Evolutionary conservation across 2,329 filamentous ascomycete species (phyloP), one percentile per base, ranked within the genome.

Genomic region (Penicillium sp.): DNA sequence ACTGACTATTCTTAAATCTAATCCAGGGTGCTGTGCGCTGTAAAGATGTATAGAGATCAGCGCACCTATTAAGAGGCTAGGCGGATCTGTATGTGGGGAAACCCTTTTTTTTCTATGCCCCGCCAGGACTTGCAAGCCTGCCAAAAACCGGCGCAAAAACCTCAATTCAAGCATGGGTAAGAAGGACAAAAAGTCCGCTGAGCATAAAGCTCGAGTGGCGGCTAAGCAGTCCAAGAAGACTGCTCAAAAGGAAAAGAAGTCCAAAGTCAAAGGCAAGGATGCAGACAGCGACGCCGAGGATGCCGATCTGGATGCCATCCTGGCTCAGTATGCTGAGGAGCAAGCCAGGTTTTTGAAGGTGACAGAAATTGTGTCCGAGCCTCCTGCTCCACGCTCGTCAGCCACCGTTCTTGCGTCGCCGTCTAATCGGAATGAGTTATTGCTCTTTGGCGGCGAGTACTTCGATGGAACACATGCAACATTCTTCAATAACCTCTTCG

Each of bases 261-360:
- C 84, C 67, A 92, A 93, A 74, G 80, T 81, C 14, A 85, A 90
- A 65, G 87, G 72, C 42, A 66, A 70, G 48, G 79, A 91, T 73
- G 89, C 89, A 27, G 93, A 93, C 73, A 93, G 90, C 71, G 93
- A 97, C 72, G 90, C 84, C 48, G 93, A 98, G 73, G 93, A 97
- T 67, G 87, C 95, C 14, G 95, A 98, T 75, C 84, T 99, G 37
- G 95, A 99, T 71, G 88, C 89, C 46, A 93, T 99, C 45, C 86
- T 99, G 27, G 93, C 93, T 46, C 91, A 96, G 74, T 98, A 96
- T 76, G 90, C 90, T 65, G 90, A 90, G 71, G 89, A 92, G 76
- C 95, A 99, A 79, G 93, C 96, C 70, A 90, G 90, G 69, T 97
- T 96, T 71, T 85, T 95, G 68, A 96, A 96, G 76, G 86, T 99